Conservation (phyloP, 768 basidiomycete genomes). For the Pleurotus sapidus region DNA sequence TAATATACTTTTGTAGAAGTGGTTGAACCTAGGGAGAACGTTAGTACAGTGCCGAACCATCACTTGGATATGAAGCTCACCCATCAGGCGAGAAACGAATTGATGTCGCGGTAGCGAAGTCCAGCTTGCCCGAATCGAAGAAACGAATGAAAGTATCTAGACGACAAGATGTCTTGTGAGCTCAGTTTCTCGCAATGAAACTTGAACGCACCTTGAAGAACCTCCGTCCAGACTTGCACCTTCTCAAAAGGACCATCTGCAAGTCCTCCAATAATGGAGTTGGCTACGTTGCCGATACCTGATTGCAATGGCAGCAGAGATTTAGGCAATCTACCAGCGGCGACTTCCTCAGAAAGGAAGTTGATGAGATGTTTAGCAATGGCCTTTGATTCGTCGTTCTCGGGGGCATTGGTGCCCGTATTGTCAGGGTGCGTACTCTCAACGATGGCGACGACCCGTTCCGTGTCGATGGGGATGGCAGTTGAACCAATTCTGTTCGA, state of each 20-base stretch:
- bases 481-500: slow-evolving; percentile 42
- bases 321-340: slow-evolving; percentile 36
- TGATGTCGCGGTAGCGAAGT: slow-evolving; percentile 46
- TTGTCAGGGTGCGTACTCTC: slow-evolving; percentile 41
- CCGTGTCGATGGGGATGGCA: slow-evolving; percentile 45
- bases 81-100: slow-evolving; percentile 44
- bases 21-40: slow-evolving; percentile 32
- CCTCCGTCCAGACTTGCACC: slow-evolving; percentile 50
- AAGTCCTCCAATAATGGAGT: slow-evolving; percentile 46
- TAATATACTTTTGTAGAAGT: slow-evolving; percentile 40
- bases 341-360: slow-evolving; percentile 39
- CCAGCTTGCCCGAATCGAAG: slow-evolving; percentile 44
- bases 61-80: slow-evolving; percentile 14
- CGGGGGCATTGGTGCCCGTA: slow-evolving; percentile 41
- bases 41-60: background rate
- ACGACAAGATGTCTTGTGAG: background rate
- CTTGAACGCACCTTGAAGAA: slow-evolving; percentile 31
- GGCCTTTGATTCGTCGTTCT: slow-evolving; percentile 38
- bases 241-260: slow-evolving; percentile 46
- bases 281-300: slow-evolving; percentile 48
- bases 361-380: slow-evolving; percentile 44
- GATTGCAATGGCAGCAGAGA: slow-evolving; percentile 43
- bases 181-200: background rate
- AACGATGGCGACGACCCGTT: slow-evolving; percentile 42
- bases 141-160: slow-evolving; percentile 42